Evolutionary conservation across 2,329 filamentous ascomycete genomes (phyloP).

Genomic region (Curvularia spicifera): DNA sequence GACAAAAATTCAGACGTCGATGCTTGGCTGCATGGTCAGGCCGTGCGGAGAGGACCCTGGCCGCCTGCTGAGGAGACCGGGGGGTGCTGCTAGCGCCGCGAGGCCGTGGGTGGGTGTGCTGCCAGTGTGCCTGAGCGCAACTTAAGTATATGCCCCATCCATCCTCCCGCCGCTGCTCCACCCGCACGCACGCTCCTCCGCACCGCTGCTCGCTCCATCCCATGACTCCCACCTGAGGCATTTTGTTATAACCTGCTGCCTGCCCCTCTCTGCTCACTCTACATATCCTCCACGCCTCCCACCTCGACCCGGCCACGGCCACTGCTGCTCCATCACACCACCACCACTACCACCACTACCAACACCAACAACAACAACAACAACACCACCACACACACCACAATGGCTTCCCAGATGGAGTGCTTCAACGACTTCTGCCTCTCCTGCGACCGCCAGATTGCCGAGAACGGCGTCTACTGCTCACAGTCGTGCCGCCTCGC

Average conservation of each 20-base stretch:
- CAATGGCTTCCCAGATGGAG: slow-evolving; percentile 56
- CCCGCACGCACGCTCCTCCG: slow-evolving; percentile 24
- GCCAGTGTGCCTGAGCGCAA: slow-evolving; percentile 32
- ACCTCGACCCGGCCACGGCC: background rate
- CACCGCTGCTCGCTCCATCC: slow-evolving; percentile 22
- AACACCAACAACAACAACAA: slow-evolving; percentile 7
- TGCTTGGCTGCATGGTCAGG: slow-evolving; percentile 26
- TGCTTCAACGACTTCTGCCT: slow-evolving; percentile 96
- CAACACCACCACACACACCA: slow-evolving; percentile 6
- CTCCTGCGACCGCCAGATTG: slow-evolving; percentile 87
- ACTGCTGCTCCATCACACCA: background rate
- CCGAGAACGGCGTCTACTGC: slow-evolving; percentile 80
- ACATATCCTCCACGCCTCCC: background rate
- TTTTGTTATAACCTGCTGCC: slow-evolving; percentile 1
- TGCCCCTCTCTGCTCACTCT: slow-evolving; percentile 8
- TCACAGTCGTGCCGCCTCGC: slow-evolving; percentile 88
- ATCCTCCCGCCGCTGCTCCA: slow-evolving; percentile 34
- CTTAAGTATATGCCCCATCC: slow-evolving; percentile 38
- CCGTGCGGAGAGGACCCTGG: slow-evolving; percentile 33
- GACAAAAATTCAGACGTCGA: slow-evolving; percentile 5
- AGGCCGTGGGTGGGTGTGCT: background rate
- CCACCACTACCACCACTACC: slow-evolving; percentile 6
- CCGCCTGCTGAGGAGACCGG: no score
- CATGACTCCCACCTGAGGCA: slow-evolving; percentile 29
- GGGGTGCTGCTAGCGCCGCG: no score